These are phyloP conservation scores for Paecilomyces formosus DNA, from an alignment of 2,329 filamentous ascomycete species.

Conservation along the genomic window DNA sequence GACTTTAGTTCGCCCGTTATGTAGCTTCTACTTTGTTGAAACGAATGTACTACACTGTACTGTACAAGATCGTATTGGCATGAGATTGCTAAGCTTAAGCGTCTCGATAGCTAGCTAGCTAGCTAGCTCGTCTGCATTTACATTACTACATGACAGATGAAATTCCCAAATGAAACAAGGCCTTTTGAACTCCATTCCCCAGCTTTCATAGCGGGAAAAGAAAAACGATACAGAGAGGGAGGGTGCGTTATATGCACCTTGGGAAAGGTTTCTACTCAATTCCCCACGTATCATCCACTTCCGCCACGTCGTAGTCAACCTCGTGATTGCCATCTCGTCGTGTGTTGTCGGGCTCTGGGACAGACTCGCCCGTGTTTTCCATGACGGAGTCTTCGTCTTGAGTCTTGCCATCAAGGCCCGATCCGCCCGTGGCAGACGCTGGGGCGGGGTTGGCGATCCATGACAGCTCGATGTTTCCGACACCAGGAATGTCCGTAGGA, in stretches of 20 bases:
- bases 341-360: slow-evolving; percentile 7
- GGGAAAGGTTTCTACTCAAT: slow-evolving; percentile 5
- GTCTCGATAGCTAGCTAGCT: neutral
- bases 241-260: neutral
- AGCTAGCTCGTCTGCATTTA: neutral
- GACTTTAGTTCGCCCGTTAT: too few relatives aligned
- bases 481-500: slow-evolving; percentile 40
- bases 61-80: neutral
- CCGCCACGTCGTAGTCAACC: slow-evolving; percentile 46
- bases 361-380: slow-evolving; percentile 16
- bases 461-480: slow-evolving; percentile 47
- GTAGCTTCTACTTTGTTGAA: too few relatives aligned
- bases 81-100: neutral
- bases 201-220: neutral
- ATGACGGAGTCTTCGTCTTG: slow-evolving; percentile 25
- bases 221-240: neutral
- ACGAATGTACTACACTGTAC: neutral
- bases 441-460: slow-evolving; percentile 43
- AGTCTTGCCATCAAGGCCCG: slow-evolving; percentile 14
- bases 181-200: neutral
- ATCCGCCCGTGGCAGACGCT: slow-evolving; percentile 12
- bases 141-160: neutral
- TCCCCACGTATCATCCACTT: slow-evolving; percentile 41
- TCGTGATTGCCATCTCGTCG: slow-evolving; percentile 22
- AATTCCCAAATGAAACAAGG: neutral